phyloP scores from a whole-genome alignment of 768 basidiomycete genomes.

The Lentinula guzmanii region DNA sequence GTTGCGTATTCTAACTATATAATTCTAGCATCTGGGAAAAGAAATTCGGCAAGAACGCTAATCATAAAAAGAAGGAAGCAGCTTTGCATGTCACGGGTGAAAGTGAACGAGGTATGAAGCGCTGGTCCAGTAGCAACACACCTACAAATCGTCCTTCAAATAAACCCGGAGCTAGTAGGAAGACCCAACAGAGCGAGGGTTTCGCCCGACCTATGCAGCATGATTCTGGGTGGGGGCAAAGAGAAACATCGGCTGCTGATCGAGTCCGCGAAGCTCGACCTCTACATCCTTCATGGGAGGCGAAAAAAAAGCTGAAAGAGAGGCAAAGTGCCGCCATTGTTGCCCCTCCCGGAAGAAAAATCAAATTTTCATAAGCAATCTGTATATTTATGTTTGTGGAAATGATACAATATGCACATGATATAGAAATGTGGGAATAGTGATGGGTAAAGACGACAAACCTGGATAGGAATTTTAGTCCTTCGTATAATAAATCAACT shows the following conservation, averaged over 20 bases:
- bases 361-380: slow-evolving; percentile 43
- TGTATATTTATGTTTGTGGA: background rate
- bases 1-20: background rate
- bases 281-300: slow-evolving; percentile 96
- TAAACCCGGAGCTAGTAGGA: background rate
- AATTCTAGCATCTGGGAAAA: slow-evolving; percentile 90
- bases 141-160: background rate
- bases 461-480: background rate
- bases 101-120: slow-evolving; percentile 5
- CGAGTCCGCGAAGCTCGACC: slow-evolving; percentile 22
- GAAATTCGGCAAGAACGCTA: slow-evolving; percentile 87
- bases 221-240: slow-evolving; percentile 3
- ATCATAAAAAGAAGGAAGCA: slow-evolving; percentile 74
- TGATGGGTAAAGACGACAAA: background rate
- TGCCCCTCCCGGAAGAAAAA: slow-evolving; percentile 76
- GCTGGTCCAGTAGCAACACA: background rate
- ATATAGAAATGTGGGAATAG: background rate
- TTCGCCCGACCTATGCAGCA: background rate
- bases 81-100: slow-evolving; percentile 9
- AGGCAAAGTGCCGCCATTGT: slow-evolving; percentile 56
- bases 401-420: background rate
- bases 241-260: background rate
- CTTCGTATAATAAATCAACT: background rate
- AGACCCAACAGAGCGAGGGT: background rate
- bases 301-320: slow-evolving; percentile 78